Percentiles rank a stretch among this genome's conserved stretches.
These are phyloP conservation scores for Kluyveromyces nonfermentans DNA, from an alignment of 805 yeast species.

Conservation along the genomic window DNA sequence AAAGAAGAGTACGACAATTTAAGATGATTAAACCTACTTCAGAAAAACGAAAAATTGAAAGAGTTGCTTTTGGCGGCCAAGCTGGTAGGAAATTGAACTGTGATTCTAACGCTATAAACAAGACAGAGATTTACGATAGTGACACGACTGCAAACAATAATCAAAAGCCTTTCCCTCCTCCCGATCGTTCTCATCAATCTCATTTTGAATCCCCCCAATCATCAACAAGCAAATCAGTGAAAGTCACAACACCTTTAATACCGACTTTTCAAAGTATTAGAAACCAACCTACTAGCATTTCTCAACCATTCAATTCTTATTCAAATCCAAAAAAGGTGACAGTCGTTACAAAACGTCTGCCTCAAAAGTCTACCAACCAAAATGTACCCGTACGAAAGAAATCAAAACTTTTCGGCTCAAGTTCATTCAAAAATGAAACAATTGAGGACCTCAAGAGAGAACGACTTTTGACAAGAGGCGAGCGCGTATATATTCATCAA, in stretches of 20 bases:
- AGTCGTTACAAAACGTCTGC: neutral
- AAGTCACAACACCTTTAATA: neutral
- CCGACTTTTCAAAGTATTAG: neutral
- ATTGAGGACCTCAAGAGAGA: too few species aligned
- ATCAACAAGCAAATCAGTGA: neutral
- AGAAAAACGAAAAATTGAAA: slow-evolving; percentile 10
- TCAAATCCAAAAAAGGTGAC: neutral
- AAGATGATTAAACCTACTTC: slow-evolving; percentile 11
- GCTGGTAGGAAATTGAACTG: slow-evolving; percentile 13
- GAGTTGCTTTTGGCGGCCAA: slow-evolving; percentile 28
- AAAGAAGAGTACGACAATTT: slow-evolving; percentile 15
- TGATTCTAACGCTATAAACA: too few species aligned
- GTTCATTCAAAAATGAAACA: neutral
- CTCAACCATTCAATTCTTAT: neutral
- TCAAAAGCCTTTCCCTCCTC: too few species aligned
- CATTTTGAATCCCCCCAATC: neutral
- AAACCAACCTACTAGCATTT: neutral
- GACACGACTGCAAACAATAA: too few species aligned
- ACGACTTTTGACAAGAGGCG: neutral
- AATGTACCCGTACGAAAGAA: neutral
- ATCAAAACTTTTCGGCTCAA: neutral
- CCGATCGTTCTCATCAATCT: neutral
- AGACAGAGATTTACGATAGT: neutral
- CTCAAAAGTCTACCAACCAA: neutral
- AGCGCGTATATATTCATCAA: neutral